Percentiles rank a stretch among this genome's conserved stretches.
These are phyloP conservation scores for Xylaria polymorpha DNA, from an alignment of 2,329 filamentous ascomycete genomes.

Conservation along the genomic window DNA sequence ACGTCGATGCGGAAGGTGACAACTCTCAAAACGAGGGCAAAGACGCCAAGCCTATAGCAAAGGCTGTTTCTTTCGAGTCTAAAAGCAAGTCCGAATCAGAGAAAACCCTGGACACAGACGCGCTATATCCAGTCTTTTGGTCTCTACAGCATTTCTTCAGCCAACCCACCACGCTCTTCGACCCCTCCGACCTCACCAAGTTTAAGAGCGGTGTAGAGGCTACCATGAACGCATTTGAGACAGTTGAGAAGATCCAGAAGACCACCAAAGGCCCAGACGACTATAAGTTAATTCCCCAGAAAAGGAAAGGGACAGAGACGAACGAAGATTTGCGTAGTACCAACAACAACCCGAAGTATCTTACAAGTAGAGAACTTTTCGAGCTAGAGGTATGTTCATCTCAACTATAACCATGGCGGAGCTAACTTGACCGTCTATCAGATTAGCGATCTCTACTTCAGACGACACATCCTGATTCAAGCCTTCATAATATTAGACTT, in stretches of 20 bases:
- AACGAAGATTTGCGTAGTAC: slow-evolving; percentile 73
- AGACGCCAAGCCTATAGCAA: slow-evolving; percentile 51
- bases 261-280: slow-evolving; percentile 70
- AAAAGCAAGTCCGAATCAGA: slow-evolving; percentile 57
- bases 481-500: slow-evolving; percentile 96
- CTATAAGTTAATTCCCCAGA: slow-evolving; percentile 68
- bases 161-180: slow-evolving; percentile 85
- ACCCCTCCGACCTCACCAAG: slow-evolving; percentile 74
- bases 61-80: slow-evolving; percentile 58
- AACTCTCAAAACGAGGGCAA: slow-evolving; percentile 52
- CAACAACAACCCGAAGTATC: slow-evolving; percentile 95
- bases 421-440: slow-evolving; percentile 50
- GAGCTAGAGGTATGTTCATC: slow-evolving; percentile 78
- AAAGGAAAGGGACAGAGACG: slow-evolving; percentile 74
- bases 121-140: slow-evolving; percentile 94
- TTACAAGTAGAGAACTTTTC: slow-evolving; percentile 97
- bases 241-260: slow-evolving; percentile 62
- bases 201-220: slow-evolving; percentile 83
- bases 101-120: slow-evolving; percentile 72
- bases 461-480: slow-evolving; percentile 94
- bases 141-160: slow-evolving; percentile 91
- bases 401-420: slow-evolving; percentile 7
- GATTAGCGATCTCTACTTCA: slow-evolving; percentile 94
- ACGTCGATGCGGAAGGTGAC: slow-evolving; percentile 67
- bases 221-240: slow-evolving; percentile 67